Base-by-base conservation (phyloP, 495 filamentous ascomycete species). In the Lepidopterella palustris region DNA sequence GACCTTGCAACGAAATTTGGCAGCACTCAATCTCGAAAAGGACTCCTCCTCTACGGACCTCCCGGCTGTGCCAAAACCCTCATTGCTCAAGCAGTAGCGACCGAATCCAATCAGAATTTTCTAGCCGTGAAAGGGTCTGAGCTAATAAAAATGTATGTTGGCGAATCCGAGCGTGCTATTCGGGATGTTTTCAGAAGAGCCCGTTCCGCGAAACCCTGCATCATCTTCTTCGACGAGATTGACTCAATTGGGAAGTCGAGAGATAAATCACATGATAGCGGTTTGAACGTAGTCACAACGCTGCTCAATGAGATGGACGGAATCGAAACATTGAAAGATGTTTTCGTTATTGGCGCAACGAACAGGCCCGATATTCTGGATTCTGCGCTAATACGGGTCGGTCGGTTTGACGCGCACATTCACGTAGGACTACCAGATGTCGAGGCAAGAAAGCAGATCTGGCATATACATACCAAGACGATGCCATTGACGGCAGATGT, bases 141-240 rank as follows among this genome's bases (percentile, higher is more conserved):
- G 71, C 81, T 98, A 2, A 81, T 96, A 56, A 95, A 86, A 74
- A 97, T 95, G 90, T 98, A 97, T 73, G 91, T 98, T 23, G 93
- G 93, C 55, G 93, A 98, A 73, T 92, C 91, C 5, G 93, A 98
- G 75, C 85, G 92, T 8, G 84, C 87, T 25, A 78, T 98, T 45
- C 82, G 93, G 50, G 88, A 93, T 48, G 82, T 97, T 8, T 98
- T 98, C 72, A 80, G 85, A 52, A 89, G 90, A 62, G 93, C 93
- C 2, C 80, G 89, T 45, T 85, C 87, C 39, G 93, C 92, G 24
- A 84, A 84, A 54, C 93, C 93, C 3, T 90, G 87, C 70, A 92
- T 98, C 70, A 90, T 98, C 59, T 98, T 98, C 77, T 97, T 98
- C 68, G 93, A 98, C 71, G 93, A 98, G 71, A 95, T 98, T 66